Evolutionary conservation across 139 green algal species (phyloP).

Genomic region (Zygnema cylindricum): DNA sequence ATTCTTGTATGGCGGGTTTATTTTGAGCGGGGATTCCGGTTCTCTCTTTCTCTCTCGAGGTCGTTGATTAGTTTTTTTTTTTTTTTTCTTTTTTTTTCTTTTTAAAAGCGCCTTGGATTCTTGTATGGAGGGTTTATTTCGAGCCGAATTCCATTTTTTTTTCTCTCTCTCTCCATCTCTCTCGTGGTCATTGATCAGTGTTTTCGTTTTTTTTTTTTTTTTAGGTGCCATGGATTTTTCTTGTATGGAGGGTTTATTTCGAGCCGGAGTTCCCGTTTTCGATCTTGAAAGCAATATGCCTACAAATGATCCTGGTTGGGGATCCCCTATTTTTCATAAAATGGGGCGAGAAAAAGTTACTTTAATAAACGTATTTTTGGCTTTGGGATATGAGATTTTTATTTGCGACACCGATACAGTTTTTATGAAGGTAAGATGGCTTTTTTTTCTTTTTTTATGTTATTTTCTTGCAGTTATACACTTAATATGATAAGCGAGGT

Average conservation of each 20-base stretch:
- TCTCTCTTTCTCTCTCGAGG: too few relatives aligned
- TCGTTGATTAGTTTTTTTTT: too few relatives aligned
- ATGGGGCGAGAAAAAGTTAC: slow-evolving; percentile 92
- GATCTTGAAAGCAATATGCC: slow-evolving; percentile 82
- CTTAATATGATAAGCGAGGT: too few relatives aligned
- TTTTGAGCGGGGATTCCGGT: too few relatives aligned
- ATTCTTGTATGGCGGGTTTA: too few relatives aligned
- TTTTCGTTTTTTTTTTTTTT: too few relatives aligned
- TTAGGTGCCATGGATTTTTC: slow-evolving; percentile 89
- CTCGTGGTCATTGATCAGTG: too few relatives aligned
- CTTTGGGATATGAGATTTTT: slow-evolving; percentile 78
- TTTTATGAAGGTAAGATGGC: slow-evolving; percentile 71
- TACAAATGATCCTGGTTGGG: slow-evolving; percentile 90
- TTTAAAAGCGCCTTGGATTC: slow-evolving; percentile 90
- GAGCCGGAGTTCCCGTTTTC: slow-evolving; percentile 75
- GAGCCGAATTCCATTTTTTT: slow-evolving; percentile 84
- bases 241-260: slow-evolving; percentile 74
- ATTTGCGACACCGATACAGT: slow-evolving; percentile 93
- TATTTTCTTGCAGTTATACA: too few relatives aligned
- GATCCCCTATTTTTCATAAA: slow-evolving; percentile 86
- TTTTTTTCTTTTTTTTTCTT: too few relatives aligned
- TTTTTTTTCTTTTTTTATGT: too few relatives aligned
- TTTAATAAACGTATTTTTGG: slow-evolving; percentile 81
- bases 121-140: slow-evolving; percentile 76
- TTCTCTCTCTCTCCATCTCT: too few relatives aligned